A percentile compares a stretch with the other conserved stretches of the same genome.
Evolutionary conservation across 1,284 basidiomycete species (phyloP).

Genomic region (Tilletiaria anomala): DNA sequence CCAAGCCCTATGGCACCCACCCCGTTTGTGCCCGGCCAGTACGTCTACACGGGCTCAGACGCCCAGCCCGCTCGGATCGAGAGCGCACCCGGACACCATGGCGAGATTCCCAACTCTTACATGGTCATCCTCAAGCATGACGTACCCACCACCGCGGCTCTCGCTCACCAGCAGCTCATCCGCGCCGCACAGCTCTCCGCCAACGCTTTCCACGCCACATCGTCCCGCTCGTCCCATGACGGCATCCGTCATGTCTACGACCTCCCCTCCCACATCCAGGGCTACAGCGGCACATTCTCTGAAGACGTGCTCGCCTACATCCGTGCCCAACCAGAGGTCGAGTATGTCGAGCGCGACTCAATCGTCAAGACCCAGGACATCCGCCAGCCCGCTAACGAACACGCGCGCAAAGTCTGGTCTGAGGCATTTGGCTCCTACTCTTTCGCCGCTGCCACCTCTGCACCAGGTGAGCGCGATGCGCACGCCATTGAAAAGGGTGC

Average conservation of each 20-base stretch:
- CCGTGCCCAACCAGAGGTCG: conserved; percentile 74
- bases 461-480: conserved; percentile 3
- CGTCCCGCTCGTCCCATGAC: conserved; percentile 16
- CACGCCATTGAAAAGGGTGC: conserved; percentile 3
- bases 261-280: conserved; percentile 45
- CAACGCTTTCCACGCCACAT: conserved; percentile 18
- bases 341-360: conserved; percentile 74
- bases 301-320: conserved; percentile 60
- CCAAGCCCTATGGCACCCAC: background rate
- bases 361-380: conserved; percentile 42
- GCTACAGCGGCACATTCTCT: conserved; percentile 75
- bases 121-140: conserved; percentile 36
- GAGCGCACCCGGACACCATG: no score
- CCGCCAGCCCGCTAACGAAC: conserved; percentile 45
- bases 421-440: background rate
- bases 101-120: conserved; percentile 27
- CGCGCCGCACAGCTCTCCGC: conserved; percentile 18
- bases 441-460: conserved; percentile 37
- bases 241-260: conserved; percentile 38
- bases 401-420: background rate
- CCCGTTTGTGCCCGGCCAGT: background rate
- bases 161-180: conserved; percentile 23
- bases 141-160: conserved; percentile 18
- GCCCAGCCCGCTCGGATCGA: no score
- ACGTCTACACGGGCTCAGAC: no score